Evolutionary conservation across 2,329 filamentous ascomycete genomes (phyloP).

Genomic region (Fusarium albidum): DNA sequence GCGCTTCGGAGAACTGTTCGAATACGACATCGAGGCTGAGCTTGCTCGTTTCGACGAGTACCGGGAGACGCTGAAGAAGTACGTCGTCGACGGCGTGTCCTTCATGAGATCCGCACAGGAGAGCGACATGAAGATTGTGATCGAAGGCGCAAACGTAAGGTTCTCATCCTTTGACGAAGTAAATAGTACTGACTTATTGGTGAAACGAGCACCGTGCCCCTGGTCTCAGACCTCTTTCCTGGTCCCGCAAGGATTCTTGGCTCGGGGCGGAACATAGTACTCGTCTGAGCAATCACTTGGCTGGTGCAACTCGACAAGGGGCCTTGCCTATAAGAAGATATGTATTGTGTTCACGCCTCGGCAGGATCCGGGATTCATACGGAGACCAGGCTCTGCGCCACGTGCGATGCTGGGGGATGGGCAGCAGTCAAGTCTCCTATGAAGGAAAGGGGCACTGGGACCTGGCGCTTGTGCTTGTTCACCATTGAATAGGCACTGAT

Average conservation of each 20-base stretch:
- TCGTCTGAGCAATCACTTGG: slow-evolving; percentile 17
- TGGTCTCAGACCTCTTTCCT: slow-evolving; percentile 33
- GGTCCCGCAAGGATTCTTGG: slow-evolving; percentile 20
- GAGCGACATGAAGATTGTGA: slow-evolving; percentile 65
- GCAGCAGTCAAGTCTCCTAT: slow-evolving; percentile 23
- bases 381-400: slow-evolving; percentile 17
- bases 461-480: slow-evolving; percentile 29
- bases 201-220: slow-evolving; percentile 28
- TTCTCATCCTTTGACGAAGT: slow-evolving; percentile 47
- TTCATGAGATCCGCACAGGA: slow-evolving; percentile 70
- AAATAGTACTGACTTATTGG: slow-evolving; percentile 51
- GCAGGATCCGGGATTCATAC: slow-evolving; percentile 17
- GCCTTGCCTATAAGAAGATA: slow-evolving; percentile 17
- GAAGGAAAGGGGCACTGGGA: slow-evolving; percentile 28
- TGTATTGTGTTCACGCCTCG: slow-evolving; percentile 21
- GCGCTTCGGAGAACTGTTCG: slow-evolving; percentile 70
- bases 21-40: slow-evolving; percentile 73
- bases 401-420: slow-evolving; percentile 11
- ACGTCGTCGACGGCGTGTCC: slow-evolving; percentile 72
- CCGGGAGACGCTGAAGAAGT: slow-evolving; percentile 59
- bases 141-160: slow-evolving; percentile 66
- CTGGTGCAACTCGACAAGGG: slow-evolving; percentile 13
- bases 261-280: slow-evolving; percentile 19
- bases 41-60: slow-evolving; percentile 67
- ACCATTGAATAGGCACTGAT: slow-evolving; percentile 56